Evolutionary conservation across 2,329 filamentous ascomycete species (phyloP), one percentile per base, ranked within the genome.

Genomic region (Cladophialophora exuberans): DNA sequence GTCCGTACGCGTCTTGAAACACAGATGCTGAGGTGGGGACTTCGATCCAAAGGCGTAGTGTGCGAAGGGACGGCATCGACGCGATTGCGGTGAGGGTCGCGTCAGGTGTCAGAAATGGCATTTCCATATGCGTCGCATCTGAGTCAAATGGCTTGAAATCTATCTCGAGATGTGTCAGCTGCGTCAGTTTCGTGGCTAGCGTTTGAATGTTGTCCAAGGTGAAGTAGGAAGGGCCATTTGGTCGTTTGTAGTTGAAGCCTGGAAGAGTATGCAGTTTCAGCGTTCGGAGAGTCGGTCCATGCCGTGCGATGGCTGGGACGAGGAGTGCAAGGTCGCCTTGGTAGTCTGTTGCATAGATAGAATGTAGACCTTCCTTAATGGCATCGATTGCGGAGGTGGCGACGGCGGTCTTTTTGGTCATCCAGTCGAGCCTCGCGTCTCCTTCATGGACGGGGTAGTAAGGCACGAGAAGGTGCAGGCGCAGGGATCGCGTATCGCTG

Each of bases 321-420:
- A 38, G n/a, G 9, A 38, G 15, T 13, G 13, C 30, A 23, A 38
- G 30, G 35, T 48, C 28, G 31, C 45, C 30, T 31, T 48, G 45
- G 15, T 35, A 36, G 20, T 48, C 31, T 7, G 31, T 38, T 17
- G 45, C 45, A 13, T 48, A 36, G 13, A 38, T 25, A 6, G 18
- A 48, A 6, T 18, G 5, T 18, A 48, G 45, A n/a, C 10, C 28
- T 25, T 15, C 13, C n/a, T n/a, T n/a, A 13, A 47, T 18, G 30
- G 44, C 33, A n/a, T 23, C 44, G 3, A 47, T 47, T 17, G 28
- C 30, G n/a, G 44, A 36, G 5, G n/a, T 47, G 17, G 44, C 44
- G 11, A 36, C 28, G 30, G 28, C 44, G 3, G n/a, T 47, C 30
- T 47, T 47, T 11, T 30, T 18, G 4, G 6, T 25, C 30, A 36